phyloP scores from a whole-genome alignment of 108 stramenopile species.

The Nitzschia palea region DNA sequence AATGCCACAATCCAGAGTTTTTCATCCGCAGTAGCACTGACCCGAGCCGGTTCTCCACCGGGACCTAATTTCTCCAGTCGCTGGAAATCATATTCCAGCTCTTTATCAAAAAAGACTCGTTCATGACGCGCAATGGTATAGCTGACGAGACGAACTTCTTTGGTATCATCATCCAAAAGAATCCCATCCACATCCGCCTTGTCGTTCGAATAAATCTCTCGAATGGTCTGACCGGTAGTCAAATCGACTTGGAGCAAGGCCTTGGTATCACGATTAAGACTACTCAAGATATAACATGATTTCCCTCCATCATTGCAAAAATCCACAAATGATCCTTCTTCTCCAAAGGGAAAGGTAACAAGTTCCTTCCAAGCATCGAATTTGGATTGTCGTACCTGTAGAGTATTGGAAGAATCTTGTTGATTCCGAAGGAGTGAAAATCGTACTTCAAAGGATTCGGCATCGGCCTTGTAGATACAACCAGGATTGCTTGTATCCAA shows the following conservation, averaged over 20 bases:
- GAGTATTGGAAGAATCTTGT: constrained; percentile 42
- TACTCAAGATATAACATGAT: constrained; percentile 46
- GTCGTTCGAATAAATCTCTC: constrained; percentile 57
- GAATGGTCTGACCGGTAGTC: constrained; percentile 47
- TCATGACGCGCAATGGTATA: constrained; percentile 66
- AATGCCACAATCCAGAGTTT: constrained; percentile 54
- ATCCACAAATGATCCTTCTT: constrained; percentile 50
- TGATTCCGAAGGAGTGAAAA: constrained; percentile 47
- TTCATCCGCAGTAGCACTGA: constrained; percentile 51
- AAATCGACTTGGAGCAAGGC: constrained; percentile 67
- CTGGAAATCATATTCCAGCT: constrained; percentile 52
- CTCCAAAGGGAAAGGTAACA: constrained; percentile 60
- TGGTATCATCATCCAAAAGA: constrained; percentile 58
- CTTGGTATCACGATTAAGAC: constrained; percentile 59
- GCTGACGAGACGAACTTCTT: constrained; percentile 45
- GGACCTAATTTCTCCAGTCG: constrained; percentile 46
- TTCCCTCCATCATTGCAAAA: constrained; percentile 56
- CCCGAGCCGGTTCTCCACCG: constrained; percentile 20
- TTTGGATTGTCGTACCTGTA: constrained; percentile 33
- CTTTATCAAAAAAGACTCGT: constrained; percentile 57
- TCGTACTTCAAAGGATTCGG: constrained; percentile 47
- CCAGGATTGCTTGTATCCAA: constrained; percentile 67
- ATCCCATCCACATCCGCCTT: constrained; percentile 60
- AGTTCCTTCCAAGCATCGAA: constrained; percentile 52
- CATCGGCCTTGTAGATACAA: constrained; percentile 60